Base-by-base conservation (phyloP, 2,329 filamentous ascomycete species). In the Xylaria multiplex region DNA sequence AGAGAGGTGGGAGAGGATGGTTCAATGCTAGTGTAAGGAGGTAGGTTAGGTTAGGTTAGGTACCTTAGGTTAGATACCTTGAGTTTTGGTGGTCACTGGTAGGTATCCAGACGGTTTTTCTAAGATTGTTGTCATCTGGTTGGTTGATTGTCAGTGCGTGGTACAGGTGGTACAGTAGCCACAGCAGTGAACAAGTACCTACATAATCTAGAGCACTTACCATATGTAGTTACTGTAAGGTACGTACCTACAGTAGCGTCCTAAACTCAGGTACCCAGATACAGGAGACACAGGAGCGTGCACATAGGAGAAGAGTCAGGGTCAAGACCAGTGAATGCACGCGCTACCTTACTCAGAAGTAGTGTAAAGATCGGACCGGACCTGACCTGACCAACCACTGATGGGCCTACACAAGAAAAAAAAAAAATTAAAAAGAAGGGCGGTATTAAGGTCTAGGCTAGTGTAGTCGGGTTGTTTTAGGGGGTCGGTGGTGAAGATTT, bases 341-440 rank as follows among this genome's bases (percentile, higher is more conserved):
- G 6, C 6, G 27, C 27, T 27, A 27, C 27, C 27, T 27, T 27
- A 27, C 27, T 27, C 27, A 27, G 27, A 3, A 27, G 27, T 27
- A 27, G 27, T 27, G 27, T 27, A 27, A 27, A 27, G 27, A 27
- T 5, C 27, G 27, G 27, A 27, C 27, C 27, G 35, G 35, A 14
- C 6, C 48, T 32, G 37, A 35, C 43, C 56, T 48, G 56, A 13
- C 65, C 60, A 67, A 67, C 52, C 65, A 67, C 40, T 8, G 46
- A 30, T 52, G 46, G 16, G 45, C 48, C 57, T 48, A 27, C 37
- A 8, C 14, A 16, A 13, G 49, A 37, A 49, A 49, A 42, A 46
- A 46, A 35, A 60, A 56, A 27, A 27, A 27, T 27, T 3, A 27
- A 27, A 27, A 27, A 27, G 2, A 27, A 27, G 55, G 49, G 43